Base-by-base conservation (phyloP, 805 yeast species). In the Pichia manshurica region DNA sequence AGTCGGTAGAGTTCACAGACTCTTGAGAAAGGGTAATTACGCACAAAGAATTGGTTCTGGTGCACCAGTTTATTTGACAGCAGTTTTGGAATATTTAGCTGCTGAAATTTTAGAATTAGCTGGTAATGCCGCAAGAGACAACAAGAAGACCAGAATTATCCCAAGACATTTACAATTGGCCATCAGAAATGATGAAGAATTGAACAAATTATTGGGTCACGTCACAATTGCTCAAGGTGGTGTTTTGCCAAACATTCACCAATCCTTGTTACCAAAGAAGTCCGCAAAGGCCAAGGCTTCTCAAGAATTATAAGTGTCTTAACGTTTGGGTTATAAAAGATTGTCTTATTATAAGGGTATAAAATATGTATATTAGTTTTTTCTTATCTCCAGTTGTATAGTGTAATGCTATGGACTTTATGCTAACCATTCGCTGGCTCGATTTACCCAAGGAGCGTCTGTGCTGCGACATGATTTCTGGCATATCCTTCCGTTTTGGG, bases 141-240 rank as follows among this genome's bases (percentile, higher is more conserved):
- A 67, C 90, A 91, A 91, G 82, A 93, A 91, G 82, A 84, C 96
- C 66, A 90, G 98, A 84, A 90, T 90, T 64, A 88, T 89, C 64
- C 98, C 98, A 77, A 91, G 97, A 81, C 97, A 90, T 75, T 82
- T 90, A 74, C 96, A 90, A 76, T 81, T 90, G 64, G 98, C 98
- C 72, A 90, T 90, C 79, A 87, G 98, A 81, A 91, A 90, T 69
- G 98, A 91, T 80, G 97, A 91, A 76, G 97, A 91, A 75, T 81
- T 91, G 73, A 90, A 91, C 87, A 89, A 87, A 73, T 81, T 90
- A 64, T 79, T 91, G 58, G 80, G 80, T 62, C 88, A 88, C 70
- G 99, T 91, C 58, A 90, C 96, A 57, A 91, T 90, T 65, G 96
- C 97, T 60, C 95, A 89, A 75, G 97, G 97, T 84, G 97, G 97